phyloP scores from a whole-genome alignment of 495 filamentous ascomycete genomes.

The Xylaria acuta region DNA sequence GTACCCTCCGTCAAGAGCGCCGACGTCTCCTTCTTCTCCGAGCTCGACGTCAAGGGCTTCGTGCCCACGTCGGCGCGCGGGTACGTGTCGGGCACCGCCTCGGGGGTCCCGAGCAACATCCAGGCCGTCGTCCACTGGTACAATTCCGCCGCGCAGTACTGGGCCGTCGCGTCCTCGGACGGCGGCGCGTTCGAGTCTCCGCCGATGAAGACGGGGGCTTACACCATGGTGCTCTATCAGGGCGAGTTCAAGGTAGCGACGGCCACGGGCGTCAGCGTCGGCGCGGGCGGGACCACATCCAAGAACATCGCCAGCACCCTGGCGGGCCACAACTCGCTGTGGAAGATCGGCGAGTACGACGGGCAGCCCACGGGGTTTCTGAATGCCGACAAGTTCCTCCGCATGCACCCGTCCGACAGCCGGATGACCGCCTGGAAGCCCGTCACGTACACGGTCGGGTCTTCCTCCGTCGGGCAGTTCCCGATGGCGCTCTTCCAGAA shows the following conservation, averaged over 20 bases:
- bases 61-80: slow-evolving; percentile 60
- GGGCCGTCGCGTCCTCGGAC: slow-evolving; percentile 59
- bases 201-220: slow-evolving; percentile 70
- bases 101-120: slow-evolving; percentile 52
- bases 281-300: slow-evolving; percentile 58
- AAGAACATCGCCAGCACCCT: slow-evolving; percentile 61
- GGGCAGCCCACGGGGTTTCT: slow-evolving; percentile 69
- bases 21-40: slow-evolving; percentile 66
- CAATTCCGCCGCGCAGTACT: slow-evolving; percentile 68
- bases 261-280: slow-evolving; percentile 57
- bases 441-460: slow-evolving; percentile 64
- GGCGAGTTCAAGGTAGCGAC: slow-evolving; percentile 65
- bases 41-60: slow-evolving; percentile 64
- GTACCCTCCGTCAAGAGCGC: slow-evolving; percentile 53
- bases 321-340: slow-evolving; percentile 57
- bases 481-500: slow-evolving; percentile 71
- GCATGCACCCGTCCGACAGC: slow-evolving; percentile 70
- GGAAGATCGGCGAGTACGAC: slow-evolving; percentile 69
- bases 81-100: slow-evolving; percentile 65
- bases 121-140: slow-evolving; percentile 70
- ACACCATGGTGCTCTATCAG: slow-evolving; percentile 72
- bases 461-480: slow-evolving; percentile 56
- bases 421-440: slow-evolving; percentile 67
- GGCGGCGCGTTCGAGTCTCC: slow-evolving; percentile 65
- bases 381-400: slow-evolving; percentile 68